Conservation (phyloP, 2,329 filamentous ascomycete genomes). For the Magnaporthiopsis incrustans region DNA sequence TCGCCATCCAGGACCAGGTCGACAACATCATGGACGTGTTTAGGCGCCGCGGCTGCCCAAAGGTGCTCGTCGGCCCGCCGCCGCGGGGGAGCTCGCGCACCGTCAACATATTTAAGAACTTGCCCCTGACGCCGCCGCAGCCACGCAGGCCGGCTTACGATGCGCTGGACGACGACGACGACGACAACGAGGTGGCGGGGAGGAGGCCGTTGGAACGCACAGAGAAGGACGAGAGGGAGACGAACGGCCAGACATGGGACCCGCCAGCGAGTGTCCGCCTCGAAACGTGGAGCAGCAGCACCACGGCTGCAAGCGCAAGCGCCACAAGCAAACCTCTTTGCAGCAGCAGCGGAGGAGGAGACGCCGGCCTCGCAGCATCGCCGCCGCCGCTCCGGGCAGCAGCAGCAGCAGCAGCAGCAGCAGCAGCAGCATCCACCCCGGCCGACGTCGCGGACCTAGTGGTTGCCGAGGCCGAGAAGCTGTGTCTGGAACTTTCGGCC, state of each 20-base stretch:
- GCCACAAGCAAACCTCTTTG: no score
- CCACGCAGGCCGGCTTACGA: not conserved
- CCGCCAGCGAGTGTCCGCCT: no score
- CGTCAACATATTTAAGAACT: not conserved
- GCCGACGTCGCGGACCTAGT: conserved; percentile 10
- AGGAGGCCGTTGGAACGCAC: not conserved
- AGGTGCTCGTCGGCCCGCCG: not conserved
- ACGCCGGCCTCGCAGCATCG: not conserved
- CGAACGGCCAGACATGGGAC: no score
- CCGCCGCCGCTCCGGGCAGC: not conserved
- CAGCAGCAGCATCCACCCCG: not conserved
- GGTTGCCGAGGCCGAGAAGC: conserved; percentile 27
- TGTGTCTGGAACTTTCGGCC: conserved; percentile 41
- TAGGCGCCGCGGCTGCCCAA: not conserved
- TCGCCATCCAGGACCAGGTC: conserved; percentile 1
- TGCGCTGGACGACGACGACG: not conserved
- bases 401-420: no score
- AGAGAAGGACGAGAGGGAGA: not conserved
- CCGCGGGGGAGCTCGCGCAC: not conserved
- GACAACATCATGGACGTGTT: not conserved
- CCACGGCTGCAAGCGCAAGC: not conserved
- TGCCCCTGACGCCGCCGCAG: not conserved
- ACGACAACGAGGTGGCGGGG: no score
- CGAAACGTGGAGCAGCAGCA: not conserved
- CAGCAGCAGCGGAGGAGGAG: not conserved